These are phyloP conservation scores for Groenewaldozyma sp. DNA, from an alignment of 1,139 yeast genomes.

Conservation along the genomic window DNA sequence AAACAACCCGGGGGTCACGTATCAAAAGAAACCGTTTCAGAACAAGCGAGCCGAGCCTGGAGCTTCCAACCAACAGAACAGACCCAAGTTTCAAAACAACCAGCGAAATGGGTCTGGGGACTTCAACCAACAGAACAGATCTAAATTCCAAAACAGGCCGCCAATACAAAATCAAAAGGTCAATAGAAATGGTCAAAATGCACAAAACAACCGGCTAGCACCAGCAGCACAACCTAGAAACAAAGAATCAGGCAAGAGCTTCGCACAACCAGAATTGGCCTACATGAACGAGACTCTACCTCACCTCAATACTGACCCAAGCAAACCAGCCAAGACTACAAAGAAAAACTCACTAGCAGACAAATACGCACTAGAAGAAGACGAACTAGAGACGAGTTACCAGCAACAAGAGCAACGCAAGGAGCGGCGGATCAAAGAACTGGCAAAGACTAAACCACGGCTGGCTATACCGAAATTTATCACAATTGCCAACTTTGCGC, in stretches of 20 bases:
- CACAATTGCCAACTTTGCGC: slow-evolving; percentile 68
- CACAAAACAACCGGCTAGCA: no score
- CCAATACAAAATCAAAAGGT: no score
- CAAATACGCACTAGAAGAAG: slow-evolving; percentile 1
- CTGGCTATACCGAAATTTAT: slow-evolving; percentile 63
- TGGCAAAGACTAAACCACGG: slow-evolving; percentile 15
- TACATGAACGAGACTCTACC: slow-evolving; percentile 2
- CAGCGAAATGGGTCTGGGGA: no score
- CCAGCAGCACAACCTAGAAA: no score
- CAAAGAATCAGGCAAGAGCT: background rate
- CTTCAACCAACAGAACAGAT: no score
- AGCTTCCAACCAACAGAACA: no score
- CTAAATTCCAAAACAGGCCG: no score
- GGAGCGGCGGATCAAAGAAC: slow-evolving; percentile 12
- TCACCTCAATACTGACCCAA: background rate
- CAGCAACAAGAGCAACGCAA: slow-evolving; percentile 3
- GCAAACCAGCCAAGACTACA: background rate
- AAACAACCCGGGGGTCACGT: no score
- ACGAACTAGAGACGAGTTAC: slow-evolving; percentile 1
- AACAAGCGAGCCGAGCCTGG: no score
- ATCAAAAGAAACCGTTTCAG: no score
- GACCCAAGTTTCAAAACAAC: no score
- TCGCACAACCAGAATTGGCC: background rate
- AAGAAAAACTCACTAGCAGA: background rate
- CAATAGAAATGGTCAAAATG: no score